Conservation (phyloP, 2,329 filamentous ascomycete species). For the Xylariales sp. region DNA sequence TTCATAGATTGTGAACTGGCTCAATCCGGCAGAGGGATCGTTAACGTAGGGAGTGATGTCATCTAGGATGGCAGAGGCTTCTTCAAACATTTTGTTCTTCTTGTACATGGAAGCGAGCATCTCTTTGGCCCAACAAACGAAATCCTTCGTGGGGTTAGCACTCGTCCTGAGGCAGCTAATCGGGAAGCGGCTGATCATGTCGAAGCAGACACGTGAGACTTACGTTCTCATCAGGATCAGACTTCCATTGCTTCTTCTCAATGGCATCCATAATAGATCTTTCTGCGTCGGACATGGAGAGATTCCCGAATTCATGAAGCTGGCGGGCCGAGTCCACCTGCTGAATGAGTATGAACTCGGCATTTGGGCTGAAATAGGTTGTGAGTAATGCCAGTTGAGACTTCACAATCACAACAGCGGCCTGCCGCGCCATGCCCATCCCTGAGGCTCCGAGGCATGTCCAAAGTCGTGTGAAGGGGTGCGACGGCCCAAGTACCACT, state of each 20-base stretch:
- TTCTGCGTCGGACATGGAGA: slow-evolving; percentile 1
- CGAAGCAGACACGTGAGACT: no score
- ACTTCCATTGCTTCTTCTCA: neutral
- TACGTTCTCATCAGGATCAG: neutral
- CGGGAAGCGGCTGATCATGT: no score
- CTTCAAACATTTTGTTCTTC: neutral
- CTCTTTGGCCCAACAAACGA: slow-evolving; percentile 5
- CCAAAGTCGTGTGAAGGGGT: slow-evolving; percentile 2
- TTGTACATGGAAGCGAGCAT: slow-evolving; percentile 4
- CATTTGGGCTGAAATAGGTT: slow-evolving; percentile 2
- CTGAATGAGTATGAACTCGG: slow-evolving; percentile 1
- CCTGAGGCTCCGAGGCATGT: neutral
- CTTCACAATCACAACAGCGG: neutral
- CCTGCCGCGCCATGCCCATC: neutral
- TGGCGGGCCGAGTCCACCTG: slow-evolving; percentile 1
- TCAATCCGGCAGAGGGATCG: neutral
- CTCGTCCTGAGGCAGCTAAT: no score
- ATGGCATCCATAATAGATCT: neutral
- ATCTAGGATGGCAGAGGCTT: neutral
- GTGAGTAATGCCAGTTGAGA: neutral
- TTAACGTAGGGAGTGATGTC: neutral
- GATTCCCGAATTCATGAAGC: neutral
- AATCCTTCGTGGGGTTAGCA: neutral
- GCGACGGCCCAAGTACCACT: neutral
- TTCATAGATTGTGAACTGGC: neutral